Conservation (phyloP, 805 yeast genomes). For the Saturnispora mendoncae region DNA sequence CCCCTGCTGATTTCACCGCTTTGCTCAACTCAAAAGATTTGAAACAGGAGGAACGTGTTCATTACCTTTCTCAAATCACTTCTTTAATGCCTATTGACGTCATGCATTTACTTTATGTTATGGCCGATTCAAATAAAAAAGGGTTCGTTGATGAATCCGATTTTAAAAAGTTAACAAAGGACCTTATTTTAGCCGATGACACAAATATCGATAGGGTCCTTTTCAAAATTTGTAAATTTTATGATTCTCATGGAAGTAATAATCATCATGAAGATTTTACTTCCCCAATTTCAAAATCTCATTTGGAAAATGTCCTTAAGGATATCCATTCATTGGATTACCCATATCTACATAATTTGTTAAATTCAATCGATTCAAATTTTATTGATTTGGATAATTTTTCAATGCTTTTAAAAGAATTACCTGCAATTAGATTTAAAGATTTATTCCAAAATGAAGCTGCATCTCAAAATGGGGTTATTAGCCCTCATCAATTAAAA, state of each 20-base stretch:
- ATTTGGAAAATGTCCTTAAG: slow-evolving; percentile 7
- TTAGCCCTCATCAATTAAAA: slow-evolving; percentile 18
- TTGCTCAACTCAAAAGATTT: slow-evolving; percentile 36
- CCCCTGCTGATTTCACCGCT: slow-evolving; percentile 33
- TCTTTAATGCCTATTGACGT: slow-evolving; percentile 42
- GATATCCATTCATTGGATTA: slow-evolving; percentile 10
- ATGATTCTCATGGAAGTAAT: slow-evolving; percentile 30
- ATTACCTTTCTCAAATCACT: slow-evolving; percentile 19
- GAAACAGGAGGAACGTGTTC: slow-evolving; percentile 7
- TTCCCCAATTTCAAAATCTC: slow-evolving; percentile 4
- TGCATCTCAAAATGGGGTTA: slow-evolving; percentile 12
- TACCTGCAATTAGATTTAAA: slow-evolving; percentile 25
- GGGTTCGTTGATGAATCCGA: slow-evolving; percentile 52
- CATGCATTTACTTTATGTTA: slow-evolving; percentile 64
- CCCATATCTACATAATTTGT: slow-evolving; percentile 13
- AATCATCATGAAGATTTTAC: slow-evolving; percentile 1
- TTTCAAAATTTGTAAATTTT: slow-evolving; percentile 45
- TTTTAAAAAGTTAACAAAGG: slow-evolving; percentile 63
- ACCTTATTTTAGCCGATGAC: slow-evolving; percentile 36
- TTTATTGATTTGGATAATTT: slow-evolving; percentile 15
- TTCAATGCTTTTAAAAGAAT: slow-evolving; percentile 17
- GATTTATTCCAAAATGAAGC: slow-evolving; percentile 13
- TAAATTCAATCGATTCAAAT: slow-evolving; percentile 2
- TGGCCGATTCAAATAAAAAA: slow-evolving; percentile 63
- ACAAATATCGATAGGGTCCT: slow-evolving; percentile 40